phyloP scores from a whole-genome alignment of 805 yeast genomes.

The Metschnikowia picachoensis region DNA sequence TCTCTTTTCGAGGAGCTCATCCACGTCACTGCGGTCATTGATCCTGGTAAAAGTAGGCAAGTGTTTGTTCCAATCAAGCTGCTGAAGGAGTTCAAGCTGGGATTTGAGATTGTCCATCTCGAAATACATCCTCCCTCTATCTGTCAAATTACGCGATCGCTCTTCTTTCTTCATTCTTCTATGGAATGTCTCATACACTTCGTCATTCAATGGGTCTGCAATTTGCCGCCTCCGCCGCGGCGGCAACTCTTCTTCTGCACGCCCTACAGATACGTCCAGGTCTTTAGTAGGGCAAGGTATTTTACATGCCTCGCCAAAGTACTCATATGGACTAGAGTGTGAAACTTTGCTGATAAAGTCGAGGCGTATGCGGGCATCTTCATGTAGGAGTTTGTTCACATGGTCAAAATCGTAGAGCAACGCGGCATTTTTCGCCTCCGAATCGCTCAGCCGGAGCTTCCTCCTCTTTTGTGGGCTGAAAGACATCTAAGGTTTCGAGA shows the following conservation, averaged over 20 bases:
- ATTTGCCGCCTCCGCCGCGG: conserved; percentile 18
- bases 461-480: conserved; percentile 10
- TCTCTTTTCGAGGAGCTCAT: conserved; percentile 52
- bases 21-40: conserved; percentile 41
- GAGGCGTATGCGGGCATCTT: conserved; percentile 20
- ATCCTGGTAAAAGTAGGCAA: conserved; percentile 49
- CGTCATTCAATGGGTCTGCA: conserved; percentile 45
- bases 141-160: conserved; percentile 52
- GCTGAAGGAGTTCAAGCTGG: conserved; percentile 36
- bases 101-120: conserved; percentile 57
- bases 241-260: conserved; percentile 12
- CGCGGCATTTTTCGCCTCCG: conserved; percentile 2
- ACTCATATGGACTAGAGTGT: conserved; percentile 12
- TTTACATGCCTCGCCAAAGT: conserved; percentile 11
- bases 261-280: not conserved
- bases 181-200: conserved; percentile 45
- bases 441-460: conserved; percentile 31
- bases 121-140: conserved; percentile 46
- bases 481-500: too few relatives aligned
- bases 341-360: conserved; percentile 6
- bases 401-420: conserved; percentile 34
- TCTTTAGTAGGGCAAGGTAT: not conserved
- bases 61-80: conserved; percentile 45
- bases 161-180: conserved; percentile 63
- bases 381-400: conserved; percentile 24